Evolutionary conservation across 2,329 filamentous ascomycete genomes (phyloP), one percentile per base, ranked within the genome.

Genomic region (Botryosphaeria dothidea): DNA sequence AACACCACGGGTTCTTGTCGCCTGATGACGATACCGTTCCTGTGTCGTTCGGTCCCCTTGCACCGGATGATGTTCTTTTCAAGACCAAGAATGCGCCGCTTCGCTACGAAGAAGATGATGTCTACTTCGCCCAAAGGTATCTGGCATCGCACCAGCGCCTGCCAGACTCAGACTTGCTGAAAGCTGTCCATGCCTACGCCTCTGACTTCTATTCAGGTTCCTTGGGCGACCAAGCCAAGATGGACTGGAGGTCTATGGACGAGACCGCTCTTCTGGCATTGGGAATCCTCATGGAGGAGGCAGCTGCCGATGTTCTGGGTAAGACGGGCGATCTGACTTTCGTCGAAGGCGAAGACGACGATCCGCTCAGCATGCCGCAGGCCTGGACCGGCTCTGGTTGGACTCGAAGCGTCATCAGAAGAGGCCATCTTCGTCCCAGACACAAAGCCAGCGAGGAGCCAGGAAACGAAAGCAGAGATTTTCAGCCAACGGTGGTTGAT

Each of bases 211-310:
- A 92, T 77, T 80, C 69, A 1, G 52, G 46, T 17, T 66, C 67
- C 3, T 77, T 72, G 19, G 64, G 67, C 4, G 49, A 66, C 36
- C 46, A 62, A 1, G 64, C 52, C n/a, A 74, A 69, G 19, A 68
- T 70, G 27, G 79, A 82, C 61, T 84, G 82, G 69, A 79, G 83
- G 68, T 91, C 87, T 74, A 86, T 94, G 85, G 90, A 94, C 72
- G 91, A 92, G 79, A 92, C 90, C 15, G 91, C 91, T 3, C 81
- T 94, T 65, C 79, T 94, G 62, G 90, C 91, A 0, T 82, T 94
- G 71, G 90, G 91, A 1, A 87, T 94, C 56, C 76, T 94, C 65
- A 79, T 93, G 46, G 91, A 94, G 77, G 91, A 94, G 76, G 85
- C 86, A 2, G 83, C 85, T 17, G 81, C 83, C 45, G 85, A 88